Evolutionary conservation across 306 rosid species (phyloP).

Genomic region (Luffa aegyptiaca): DNA sequence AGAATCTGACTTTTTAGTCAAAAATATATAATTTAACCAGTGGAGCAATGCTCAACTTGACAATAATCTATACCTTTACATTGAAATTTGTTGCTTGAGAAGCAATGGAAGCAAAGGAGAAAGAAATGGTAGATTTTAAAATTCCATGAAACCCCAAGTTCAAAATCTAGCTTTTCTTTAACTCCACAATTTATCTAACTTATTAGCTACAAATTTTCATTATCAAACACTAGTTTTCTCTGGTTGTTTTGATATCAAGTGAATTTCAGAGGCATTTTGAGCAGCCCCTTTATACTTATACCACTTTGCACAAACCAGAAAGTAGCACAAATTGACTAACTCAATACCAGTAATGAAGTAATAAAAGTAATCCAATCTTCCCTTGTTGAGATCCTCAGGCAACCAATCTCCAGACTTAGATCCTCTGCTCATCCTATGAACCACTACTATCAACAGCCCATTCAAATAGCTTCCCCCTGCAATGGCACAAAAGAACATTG

Average conservation of each 20-base stretch:
- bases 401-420: conserved; percentile 56
- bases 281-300: conserved; percentile 41
- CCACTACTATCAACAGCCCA: conserved; percentile 34
- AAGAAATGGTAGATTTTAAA: not conserved
- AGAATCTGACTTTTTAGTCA: too few relatives aligned
- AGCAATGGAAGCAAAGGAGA: not conserved
- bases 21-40: too few relatives aligned
- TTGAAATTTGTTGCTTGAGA: not conserved
- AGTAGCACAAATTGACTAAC: conserved; percentile 46
- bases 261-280: conserved; percentile 17
- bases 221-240: conserved; percentile 23
- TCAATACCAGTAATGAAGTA: conserved; percentile 42
- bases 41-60: too few relatives aligned
- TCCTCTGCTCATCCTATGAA: conserved; percentile 30
- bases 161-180: not conserved
- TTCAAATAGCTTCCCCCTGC: conserved; percentile 66
- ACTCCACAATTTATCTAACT: not conserved
- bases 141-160: not conserved
- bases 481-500: conserved; percentile 51
- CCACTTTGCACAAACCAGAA: conserved; percentile 51
- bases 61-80: not conserved
- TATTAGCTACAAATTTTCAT: not conserved
- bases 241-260: conserved; percentile 16
- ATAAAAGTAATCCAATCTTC: conserved; percentile 69
- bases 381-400: conserved; percentile 79